These are phyloP conservation scores for Ceratocystis variospora DNA, from an alignment of 2,329 filamentous ascomycete species.

Conservation along the genomic window DNA sequence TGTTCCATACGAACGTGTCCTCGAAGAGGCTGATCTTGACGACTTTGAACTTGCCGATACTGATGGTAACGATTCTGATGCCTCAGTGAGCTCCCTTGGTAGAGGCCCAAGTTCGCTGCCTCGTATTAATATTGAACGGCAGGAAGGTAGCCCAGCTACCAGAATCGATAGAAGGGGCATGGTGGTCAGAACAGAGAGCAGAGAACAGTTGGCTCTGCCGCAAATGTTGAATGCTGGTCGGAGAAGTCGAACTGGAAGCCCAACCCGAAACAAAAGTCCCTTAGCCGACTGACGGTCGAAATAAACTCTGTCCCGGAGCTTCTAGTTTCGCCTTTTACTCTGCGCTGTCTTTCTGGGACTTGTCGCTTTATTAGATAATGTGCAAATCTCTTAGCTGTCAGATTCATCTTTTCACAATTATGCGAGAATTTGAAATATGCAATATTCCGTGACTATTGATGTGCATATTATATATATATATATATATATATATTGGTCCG, in stretches of 20 bases:
- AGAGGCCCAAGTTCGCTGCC: slow-evolving; percentile 24
- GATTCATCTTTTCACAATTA: not conserved
- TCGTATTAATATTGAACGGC: not conserved
- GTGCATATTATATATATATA: not conserved
- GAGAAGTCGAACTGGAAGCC: slow-evolving; percentile 43
- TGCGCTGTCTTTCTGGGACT: not conserved
- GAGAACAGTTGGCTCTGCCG: slow-evolving; percentile 56
- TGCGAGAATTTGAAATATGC: not conserved
- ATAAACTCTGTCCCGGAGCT: slow-evolving; percentile 4
- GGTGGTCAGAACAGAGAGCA: slow-evolving; percentile 69
- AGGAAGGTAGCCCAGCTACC: slow-evolving; percentile 20
- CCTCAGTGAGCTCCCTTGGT: slow-evolving; percentile 19
- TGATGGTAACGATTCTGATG: slow-evolving; percentile 46
- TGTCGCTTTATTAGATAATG: not conserved
- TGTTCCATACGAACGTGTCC: slow-evolving; percentile 62
- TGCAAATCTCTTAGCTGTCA: not conserved
- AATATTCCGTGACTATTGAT: not conserved
- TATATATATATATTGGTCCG: not conserved
- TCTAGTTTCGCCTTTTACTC: slow-evolving; percentile 2
- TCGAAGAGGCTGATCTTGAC: slow-evolving; percentile 62
- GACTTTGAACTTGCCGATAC: slow-evolving; percentile 67
- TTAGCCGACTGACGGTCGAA: slow-evolving; percentile 11
- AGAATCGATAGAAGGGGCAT: slow-evolving; percentile 56
- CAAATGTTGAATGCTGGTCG: slow-evolving; percentile 43
- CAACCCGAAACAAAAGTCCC: slow-evolving; percentile 29